phyloP scores from a whole-genome alignment of 2,329 filamentous ascomycete species.

The Trematosphaeria pertusa region DNA sequence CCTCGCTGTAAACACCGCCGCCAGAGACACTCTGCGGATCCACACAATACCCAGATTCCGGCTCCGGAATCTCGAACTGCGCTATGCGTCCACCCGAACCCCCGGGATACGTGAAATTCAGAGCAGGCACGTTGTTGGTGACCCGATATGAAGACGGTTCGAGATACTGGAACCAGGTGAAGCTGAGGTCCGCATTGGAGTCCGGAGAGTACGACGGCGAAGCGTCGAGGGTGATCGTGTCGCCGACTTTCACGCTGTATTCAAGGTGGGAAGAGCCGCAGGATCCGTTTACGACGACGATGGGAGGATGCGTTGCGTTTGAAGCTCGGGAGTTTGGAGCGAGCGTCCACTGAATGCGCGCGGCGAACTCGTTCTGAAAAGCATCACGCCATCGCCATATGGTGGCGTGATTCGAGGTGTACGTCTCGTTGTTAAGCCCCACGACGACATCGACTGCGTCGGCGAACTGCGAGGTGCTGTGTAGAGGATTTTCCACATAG shows the following conservation, averaged over 20 bases:
- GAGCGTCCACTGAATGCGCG: conserved; percentile 53
- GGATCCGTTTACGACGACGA: conserved; percentile 49
- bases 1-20: conserved; percentile 14
- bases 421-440: conserved; percentile 31
- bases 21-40: conserved; percentile 8
- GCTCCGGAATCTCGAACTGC: conserved; percentile 9
- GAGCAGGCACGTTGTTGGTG: conserved; percentile 41
- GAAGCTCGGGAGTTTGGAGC: conserved; percentile 6
- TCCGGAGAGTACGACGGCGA: conserved; percentile 53
- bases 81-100: not conserved
- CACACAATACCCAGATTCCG: conserved; percentile 9
- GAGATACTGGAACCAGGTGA: conserved; percentile 56
- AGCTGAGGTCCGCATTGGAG: conserved; percentile 46
- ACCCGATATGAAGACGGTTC: conserved; percentile 45
- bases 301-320: conserved; percentile 51
- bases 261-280: conserved; percentile 40
- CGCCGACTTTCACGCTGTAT: conserved; percentile 42
- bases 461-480: conserved; percentile 23
- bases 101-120: conserved; percentile 13
- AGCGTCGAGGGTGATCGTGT: conserved; percentile 50
- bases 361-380: conserved; percentile 56
- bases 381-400: conserved; percentile 58
- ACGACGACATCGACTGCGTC: conserved; percentile 36
- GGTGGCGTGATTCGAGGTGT: conserved; percentile 50
- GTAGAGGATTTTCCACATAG: conserved; percentile 43